Evolutionary conservation across 2,329 filamentous ascomycete species (phyloP).

Genomic region (Epichloe coenophiala): DNA sequence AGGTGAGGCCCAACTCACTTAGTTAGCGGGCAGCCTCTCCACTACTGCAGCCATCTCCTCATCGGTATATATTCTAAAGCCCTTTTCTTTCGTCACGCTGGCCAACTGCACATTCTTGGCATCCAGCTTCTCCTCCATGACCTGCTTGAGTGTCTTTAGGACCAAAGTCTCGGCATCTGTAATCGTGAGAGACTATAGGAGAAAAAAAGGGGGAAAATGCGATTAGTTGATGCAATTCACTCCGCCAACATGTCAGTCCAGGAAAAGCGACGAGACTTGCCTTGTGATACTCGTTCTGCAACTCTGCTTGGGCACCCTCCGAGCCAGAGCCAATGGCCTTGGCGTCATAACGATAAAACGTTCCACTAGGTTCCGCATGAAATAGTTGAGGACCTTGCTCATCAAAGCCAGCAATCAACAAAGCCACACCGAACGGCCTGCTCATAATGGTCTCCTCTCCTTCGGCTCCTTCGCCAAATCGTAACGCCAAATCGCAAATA

Average conservation of each 20-base stretch:
- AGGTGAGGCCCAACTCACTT: constrained; percentile 10
- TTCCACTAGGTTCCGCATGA: constrained; percentile 94
- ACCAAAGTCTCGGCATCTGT: constrained; percentile 88
- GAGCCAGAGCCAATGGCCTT: constrained; percentile 97
- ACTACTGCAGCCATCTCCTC: constrained; percentile 94
- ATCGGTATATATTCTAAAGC: constrained; percentile 96
- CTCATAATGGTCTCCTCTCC: constrained; percentile 99
- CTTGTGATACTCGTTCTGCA: constrained; percentile 98
- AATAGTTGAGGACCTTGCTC: constrained; percentile 96
- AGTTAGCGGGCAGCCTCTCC: constrained; percentile 62
- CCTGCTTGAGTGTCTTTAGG: constrained; percentile 96
- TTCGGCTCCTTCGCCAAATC: constrained; percentile 94
- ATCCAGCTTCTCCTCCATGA: constrained; percentile 99
- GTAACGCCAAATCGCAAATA: constrained; percentile 90
- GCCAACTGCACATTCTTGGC: constrained; percentile 97
- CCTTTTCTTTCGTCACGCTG: constrained; percentile 93
- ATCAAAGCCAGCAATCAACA: constrained; percentile 93
- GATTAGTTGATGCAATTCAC: not conserved
- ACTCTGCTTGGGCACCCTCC: constrained; percentile 91
- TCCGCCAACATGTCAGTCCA: not conserved
- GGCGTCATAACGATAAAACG: constrained; percentile 97
- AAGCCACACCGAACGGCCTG: constrained; percentile 87
- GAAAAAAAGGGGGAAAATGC: not conserved
- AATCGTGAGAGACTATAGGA: constrained; percentile 66
- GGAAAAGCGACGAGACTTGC: constrained; percentile 21